phyloP scores from a whole-genome alignment of 2,329 filamentous ascomycete genomes.

The Coleophoma eucalyptorum region DNA sequence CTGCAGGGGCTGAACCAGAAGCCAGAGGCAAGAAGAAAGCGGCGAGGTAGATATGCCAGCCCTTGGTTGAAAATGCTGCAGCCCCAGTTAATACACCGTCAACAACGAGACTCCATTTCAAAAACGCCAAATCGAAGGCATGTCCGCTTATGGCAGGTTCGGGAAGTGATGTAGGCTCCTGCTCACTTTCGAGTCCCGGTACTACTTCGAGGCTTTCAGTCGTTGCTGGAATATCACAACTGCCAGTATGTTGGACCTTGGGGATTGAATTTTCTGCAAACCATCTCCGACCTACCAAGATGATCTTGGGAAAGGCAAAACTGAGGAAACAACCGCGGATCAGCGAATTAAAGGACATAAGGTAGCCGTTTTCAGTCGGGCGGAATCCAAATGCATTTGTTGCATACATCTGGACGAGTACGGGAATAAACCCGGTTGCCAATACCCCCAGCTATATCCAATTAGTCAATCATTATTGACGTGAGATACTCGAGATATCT shows the following conservation, averaged over 20 bases:
- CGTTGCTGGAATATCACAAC: not conserved
- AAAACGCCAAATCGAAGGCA: slow-evolving; percentile 64
- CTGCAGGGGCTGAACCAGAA: slow-evolving; percentile 64
- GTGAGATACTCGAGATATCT: too few relatives aligned
- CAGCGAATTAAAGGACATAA: slow-evolving; percentile 40
- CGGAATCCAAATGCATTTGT: slow-evolving; percentile 40
- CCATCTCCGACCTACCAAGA: slow-evolving; percentile 35
- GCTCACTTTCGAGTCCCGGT: slow-evolving; percentile 9
- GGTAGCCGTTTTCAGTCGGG: slow-evolving; percentile 37
- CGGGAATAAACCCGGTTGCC: slow-evolving; percentile 64
- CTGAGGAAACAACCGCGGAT: slow-evolving; percentile 39
- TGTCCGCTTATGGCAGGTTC: slow-evolving; percentile 30
- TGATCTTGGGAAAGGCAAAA: slow-evolving; percentile 38
- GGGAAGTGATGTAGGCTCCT: slow-evolving; percentile 2
- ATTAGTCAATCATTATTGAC: too few relatives aligned
- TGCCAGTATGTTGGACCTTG: not conserved
- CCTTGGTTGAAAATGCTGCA: slow-evolving; percentile 55
- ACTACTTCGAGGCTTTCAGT: slow-evolving; percentile 7
- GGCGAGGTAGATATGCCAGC: slow-evolving; percentile 67
- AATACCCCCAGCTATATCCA: slow-evolving; percentile 49
- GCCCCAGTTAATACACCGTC: slow-evolving; percentile 62
- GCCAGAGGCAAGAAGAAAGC: slow-evolving; percentile 63
- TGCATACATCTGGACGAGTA: slow-evolving; percentile 47
- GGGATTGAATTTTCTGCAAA: not conserved
- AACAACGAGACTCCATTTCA: slow-evolving; percentile 60